phyloP scores from a whole-genome alignment of 495 filamentous ascomycete species.

The Rusavskia elegans region DNA sequence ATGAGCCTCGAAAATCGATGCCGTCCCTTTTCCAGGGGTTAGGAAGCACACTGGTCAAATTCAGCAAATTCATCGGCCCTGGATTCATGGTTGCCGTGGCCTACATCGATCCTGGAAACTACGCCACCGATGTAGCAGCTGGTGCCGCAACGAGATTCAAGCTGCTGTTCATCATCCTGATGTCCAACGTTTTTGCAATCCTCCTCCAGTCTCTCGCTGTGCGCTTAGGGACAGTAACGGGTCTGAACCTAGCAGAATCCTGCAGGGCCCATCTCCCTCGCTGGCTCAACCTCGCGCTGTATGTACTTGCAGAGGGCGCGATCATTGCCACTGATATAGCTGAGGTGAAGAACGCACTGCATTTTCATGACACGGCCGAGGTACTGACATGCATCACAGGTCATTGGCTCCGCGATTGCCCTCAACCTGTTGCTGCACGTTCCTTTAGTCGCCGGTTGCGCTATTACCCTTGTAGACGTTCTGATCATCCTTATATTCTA shows the following conservation, averaged over 20 bases:
- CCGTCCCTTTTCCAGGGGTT: slow-evolving; percentile 13
- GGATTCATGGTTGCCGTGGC: slow-evolving; percentile 74
- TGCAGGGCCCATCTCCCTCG: slow-evolving; percentile 58
- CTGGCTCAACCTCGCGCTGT: slow-evolving; percentile 63
- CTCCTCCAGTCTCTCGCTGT: slow-evolving; percentile 69
- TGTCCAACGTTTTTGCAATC: slow-evolving; percentile 76
- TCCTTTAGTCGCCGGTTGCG: slow-evolving; percentile 74
- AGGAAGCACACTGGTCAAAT: slow-evolving; percentile 37
- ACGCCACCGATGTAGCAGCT: slow-evolving; percentile 68
- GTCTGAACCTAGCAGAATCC: slow-evolving; percentile 64
- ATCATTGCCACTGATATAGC: slow-evolving; percentile 87
- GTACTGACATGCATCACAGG: slow-evolving; percentile 28
- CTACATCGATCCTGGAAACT: slow-evolving; percentile 74
- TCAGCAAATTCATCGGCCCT: slow-evolving; percentile 65
- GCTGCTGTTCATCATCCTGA: slow-evolving; percentile 63
- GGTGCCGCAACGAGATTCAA: slow-evolving; percentile 48
- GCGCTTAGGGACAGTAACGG: slow-evolving; percentile 75
- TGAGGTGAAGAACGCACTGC: slow-evolving; percentile 31
- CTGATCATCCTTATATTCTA: slow-evolving; percentile 79
- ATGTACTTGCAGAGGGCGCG: slow-evolving; percentile 59
- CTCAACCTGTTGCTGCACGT: slow-evolving; percentile 68
- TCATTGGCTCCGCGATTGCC: slow-evolving; percentile 85
- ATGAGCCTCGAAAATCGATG: not conserved
- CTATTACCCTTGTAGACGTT: slow-evolving; percentile 70
- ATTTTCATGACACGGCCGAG: not conserved